Base-by-base conservation (phyloP, 768 basidiomycete genomes). In the Phaffia australis region DNA sequence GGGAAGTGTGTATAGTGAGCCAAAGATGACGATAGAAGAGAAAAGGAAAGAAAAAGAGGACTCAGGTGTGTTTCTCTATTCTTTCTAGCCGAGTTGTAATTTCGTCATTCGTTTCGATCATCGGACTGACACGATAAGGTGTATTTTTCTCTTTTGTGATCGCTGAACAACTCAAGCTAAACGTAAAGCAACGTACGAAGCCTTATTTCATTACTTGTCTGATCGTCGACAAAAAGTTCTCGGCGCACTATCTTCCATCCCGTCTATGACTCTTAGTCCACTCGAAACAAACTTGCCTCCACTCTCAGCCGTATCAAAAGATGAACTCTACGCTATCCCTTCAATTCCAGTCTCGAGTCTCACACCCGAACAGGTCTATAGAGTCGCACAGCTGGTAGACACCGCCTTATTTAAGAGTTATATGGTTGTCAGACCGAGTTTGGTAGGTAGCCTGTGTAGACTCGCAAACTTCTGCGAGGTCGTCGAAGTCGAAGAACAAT, bases 401-500 rank as follows among this genome's bases (percentile, higher is more conserved):
- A 97, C 95, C 0, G 93, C 89, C 11, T 78, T 98, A 70, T 92
- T 98, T 77, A 94, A 95, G 77, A 85, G 87, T 2, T 95, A 94
- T 75, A 78, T 98, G 25, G 81, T 89, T 25, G 85, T 87, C 51
- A 80, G 87, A 54, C 90, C 94, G 0, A 71, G 81, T 16, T 78
- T 99, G 65, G 78, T 98, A 14, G 90, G 89, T 0, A 84, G 89
- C 35, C 76, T 97, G 59, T 98, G 94, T 76, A 82, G 94, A 52
- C 79, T 94, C 29, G 83, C 89, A 2, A 98, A 95, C 76, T 99
- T 92, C 91, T 98, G 94, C 76, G 95, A 97, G 73, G 92, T 98
- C 1, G 84, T 84, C 5, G 88, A 93, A 72, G 89, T 93, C 0
- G 92, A 99, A 74, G 90, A 88, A 73, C 83, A 90, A 68, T 77